These are phyloP conservation scores for Trichoderma gracile DNA, from an alignment of 2,329 filamentous ascomycete genomes.

Conservation along the genomic window DNA sequence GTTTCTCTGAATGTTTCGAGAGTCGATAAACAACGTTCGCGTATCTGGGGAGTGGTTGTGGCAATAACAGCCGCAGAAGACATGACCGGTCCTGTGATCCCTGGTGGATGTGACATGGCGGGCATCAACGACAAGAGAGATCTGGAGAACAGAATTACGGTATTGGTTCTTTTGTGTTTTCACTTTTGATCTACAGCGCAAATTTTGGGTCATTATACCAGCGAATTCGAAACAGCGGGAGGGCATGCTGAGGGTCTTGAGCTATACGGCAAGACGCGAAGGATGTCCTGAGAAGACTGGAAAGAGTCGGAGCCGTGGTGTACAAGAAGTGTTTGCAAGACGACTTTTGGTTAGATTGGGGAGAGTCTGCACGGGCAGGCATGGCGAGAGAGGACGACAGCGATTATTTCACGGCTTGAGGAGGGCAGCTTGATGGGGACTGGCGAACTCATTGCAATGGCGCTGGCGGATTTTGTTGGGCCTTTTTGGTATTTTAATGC, in stretches of 20 bases:
- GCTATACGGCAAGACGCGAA: neutral
- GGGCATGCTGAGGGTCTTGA: neutral
- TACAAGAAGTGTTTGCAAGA: neutral
- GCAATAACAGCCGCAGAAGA: neutral
- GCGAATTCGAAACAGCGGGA: neutral
- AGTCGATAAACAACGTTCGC: neutral
- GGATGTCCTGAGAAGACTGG: neutral
- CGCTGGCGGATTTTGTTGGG: slow-evolving; percentile 23
- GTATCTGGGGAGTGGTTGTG: slow-evolving; percentile 1
- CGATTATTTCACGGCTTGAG: neutral
- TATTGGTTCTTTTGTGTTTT: neutral
- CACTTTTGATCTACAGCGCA: slow-evolving; percentile 1
- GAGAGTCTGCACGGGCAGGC: slow-evolving; percentile 9
- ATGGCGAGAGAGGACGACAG: neutral
- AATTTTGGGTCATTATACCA: slow-evolving; percentile 1
- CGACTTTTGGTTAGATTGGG: slow-evolving; percentile 17
- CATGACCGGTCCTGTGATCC: neutral
- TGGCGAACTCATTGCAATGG: slow-evolving; percentile 25
- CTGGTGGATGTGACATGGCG: neutral
- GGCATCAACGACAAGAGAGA: neutral
- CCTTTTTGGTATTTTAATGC: neutral
- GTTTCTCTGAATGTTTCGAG: neutral
- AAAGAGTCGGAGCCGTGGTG: slow-evolving; percentile 1
- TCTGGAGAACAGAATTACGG: neutral
- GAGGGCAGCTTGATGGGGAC: slow-evolving; percentile 8